Percentiles rank a stretch among this genome's conserved stretches.
Evolutionary conservation across 2,329 filamentous ascomycete genomes (phyloP).

Genomic region (Colletotrichum liriopes): DNA sequence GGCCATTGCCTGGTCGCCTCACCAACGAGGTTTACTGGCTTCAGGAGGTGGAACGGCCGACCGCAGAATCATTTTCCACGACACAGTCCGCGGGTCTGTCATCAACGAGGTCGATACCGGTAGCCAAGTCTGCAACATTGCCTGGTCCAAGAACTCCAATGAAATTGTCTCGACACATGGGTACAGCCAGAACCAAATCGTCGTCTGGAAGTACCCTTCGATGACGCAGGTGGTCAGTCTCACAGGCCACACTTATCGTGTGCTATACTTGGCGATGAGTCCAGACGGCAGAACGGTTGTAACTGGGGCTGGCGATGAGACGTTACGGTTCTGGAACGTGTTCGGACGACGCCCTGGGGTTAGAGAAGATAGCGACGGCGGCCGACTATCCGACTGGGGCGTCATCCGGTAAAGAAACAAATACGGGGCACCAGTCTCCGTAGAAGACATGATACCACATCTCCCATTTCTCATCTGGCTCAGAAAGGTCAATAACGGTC

Average conservation of each 20-base stretch:
- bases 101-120: conserved; percentile 95
- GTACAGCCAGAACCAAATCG: conserved; percentile 98
- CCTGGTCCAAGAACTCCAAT: conserved; percentile 97
- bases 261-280: conserved; percentile 97
- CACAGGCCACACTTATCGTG: conserved; percentile 96
- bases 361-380: conserved; percentile 77
- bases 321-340: conserved; percentile 95
- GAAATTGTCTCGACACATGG: conserved; percentile 98
- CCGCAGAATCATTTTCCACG: conserved; percentile 97
- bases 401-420: conserved; percentile 76
- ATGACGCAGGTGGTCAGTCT: conserved; percentile 98
- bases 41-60: conserved; percentile 97
- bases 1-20: conserved; percentile 97
- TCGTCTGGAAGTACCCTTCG: conserved; percentile 98
- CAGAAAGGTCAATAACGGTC: conserved; percentile 11
- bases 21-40: conserved; percentile 93
- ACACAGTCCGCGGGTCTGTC: conserved; percentile 86
- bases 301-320: conserved; percentile 96
- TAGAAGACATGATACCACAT: conserved; percentile 9
- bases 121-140: conserved; percentile 98
- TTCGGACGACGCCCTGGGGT: conserved; percentile 87
- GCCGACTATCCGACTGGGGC: conserved; percentile 83
- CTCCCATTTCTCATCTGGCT: conserved; percentile 13
- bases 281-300: conserved; percentile 95
- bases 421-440: background rate